These are phyloP conservation scores for Sporobolomyces roseus DNA, from an alignment of 768 basidiomycete species.

Conservation along the genomic window DNA sequence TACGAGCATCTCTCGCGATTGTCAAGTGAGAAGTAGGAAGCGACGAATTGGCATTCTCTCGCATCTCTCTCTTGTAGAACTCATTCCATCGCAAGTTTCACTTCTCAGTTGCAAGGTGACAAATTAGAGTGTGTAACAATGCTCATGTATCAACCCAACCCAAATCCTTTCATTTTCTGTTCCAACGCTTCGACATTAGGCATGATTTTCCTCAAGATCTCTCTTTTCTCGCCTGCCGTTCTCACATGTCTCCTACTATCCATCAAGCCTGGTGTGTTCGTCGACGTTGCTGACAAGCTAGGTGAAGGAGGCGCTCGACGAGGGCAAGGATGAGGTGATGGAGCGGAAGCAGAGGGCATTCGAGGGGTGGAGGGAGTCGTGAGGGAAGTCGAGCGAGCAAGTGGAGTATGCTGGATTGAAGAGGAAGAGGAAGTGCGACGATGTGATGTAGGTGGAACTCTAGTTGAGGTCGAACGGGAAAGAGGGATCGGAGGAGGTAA, in stretches of 20 bases:
- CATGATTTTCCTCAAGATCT: constrained; percentile 30
- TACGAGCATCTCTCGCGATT: constrained; percentile 3
- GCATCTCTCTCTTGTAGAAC: neutral
- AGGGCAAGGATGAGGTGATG: neutral
- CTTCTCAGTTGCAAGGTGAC: too few relatives aligned
- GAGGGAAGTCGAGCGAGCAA: constrained; percentile 4
- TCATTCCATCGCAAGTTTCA: neutral
- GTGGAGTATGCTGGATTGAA: neutral
- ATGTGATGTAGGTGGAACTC: neutral
- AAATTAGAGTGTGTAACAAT: neutral
- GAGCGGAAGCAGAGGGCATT: neutral
- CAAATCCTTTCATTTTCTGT: constrained; percentile 34
- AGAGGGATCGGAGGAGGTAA: constrained; percentile 2
- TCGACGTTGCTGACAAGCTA: neutral
- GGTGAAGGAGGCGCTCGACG: neutral
- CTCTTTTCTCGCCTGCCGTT: constrained; percentile 31
- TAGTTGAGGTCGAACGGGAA: constrained; percentile 6
- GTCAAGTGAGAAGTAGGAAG: neutral
- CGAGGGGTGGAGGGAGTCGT: neutral
- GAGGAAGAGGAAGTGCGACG: neutral
- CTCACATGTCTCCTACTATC: neutral
- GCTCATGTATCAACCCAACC: neutral
- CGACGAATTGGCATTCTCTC: neutral
- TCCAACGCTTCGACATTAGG: constrained; percentile 41
- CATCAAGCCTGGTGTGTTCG: neutral